Conservation (phyloP, 2,329 filamentous ascomycete species). For the Phialophora expanda region DNA sequence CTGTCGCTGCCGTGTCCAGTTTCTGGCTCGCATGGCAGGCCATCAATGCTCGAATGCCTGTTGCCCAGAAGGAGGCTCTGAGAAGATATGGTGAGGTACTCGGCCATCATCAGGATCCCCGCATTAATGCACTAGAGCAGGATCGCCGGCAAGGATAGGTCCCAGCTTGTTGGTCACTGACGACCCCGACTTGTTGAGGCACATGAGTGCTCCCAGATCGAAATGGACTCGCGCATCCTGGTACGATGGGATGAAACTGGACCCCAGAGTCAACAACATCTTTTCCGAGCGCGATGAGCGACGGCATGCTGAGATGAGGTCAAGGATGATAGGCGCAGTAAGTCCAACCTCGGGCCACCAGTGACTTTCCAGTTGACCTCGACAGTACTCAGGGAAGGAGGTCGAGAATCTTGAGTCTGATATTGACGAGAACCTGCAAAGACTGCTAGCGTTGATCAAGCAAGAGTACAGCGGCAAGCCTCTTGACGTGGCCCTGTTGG, state of each 20-base stretch:
- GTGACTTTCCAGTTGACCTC: not conserved
- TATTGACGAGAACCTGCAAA: constrained; percentile 20
- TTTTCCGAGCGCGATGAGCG: constrained; percentile 28
- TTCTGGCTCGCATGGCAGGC: no score
- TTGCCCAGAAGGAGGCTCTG: no score
- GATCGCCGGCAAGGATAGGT: constrained; percentile 29
- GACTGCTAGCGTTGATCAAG: constrained; percentile 24
- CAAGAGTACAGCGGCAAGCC: constrained; percentile 23
- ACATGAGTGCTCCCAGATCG: constrained; percentile 24
- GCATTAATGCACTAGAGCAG: constrained; percentile 8
- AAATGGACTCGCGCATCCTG: constrained; percentile 17
- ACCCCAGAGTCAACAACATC: constrained; percentile 26
- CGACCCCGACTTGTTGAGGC: constrained; percentile 17
- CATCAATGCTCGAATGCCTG: no score
- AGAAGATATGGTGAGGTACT: no score
- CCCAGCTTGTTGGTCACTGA: constrained; percentile 26
- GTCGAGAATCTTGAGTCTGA: constrained; percentile 26
- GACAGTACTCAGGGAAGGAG: constrained; percentile 32
- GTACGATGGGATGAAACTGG: constrained; percentile 26
- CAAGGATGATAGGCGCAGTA: no score
- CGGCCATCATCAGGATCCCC: no score
- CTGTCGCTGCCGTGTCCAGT: no score
- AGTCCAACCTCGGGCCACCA: no score
- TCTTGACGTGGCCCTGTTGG: constrained; percentile 27
- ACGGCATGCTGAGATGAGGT: constrained; percentile 14